Percentiles rank a stretch among this genome's conserved stretches.
These are phyloP conservation scores for Boeremia lycopersici DNA, from an alignment of 2,329 filamentous ascomycete species.

Conservation along the genomic window DNA sequence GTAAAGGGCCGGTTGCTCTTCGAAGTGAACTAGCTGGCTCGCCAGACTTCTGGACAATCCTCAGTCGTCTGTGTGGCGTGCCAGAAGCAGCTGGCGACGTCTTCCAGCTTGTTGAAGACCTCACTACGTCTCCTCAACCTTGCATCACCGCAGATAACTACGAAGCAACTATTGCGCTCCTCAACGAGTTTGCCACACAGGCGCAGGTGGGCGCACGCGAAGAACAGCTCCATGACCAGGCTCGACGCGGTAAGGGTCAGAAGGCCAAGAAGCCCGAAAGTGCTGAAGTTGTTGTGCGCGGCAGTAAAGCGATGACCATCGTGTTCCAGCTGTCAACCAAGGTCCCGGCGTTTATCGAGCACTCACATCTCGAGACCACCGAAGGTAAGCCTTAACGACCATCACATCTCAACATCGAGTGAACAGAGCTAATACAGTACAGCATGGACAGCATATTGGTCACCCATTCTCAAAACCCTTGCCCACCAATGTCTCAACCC, in stretches of 20 bases:
- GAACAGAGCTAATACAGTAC: neutral
- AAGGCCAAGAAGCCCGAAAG: slow-evolving; percentile 63
- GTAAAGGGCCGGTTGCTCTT: slow-evolving; percentile 76
- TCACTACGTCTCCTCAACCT: slow-evolving; percentile 71
- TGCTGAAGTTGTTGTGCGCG: slow-evolving; percentile 75
- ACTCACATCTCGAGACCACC: slow-evolving; percentile 86
- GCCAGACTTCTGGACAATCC: slow-evolving; percentile 94
- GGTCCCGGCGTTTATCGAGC: slow-evolving; percentile 85
- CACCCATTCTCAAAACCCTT: slow-evolving; percentile 87
- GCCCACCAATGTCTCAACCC: slow-evolving; percentile 92
- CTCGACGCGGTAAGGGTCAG: slow-evolving; percentile 57
- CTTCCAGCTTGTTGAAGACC: slow-evolving; percentile 83
- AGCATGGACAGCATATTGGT: slow-evolving; percentile 99
- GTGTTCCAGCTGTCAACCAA: slow-evolving; percentile 82
- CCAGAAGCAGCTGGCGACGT: slow-evolving; percentile 75
- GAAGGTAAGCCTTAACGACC: slow-evolving; percentile 64
- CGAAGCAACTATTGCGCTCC: slow-evolving; percentile 79
- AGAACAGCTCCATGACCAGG: slow-evolving; percentile 70
- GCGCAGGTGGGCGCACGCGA: slow-evolving; percentile 73
- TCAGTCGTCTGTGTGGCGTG: slow-evolving; percentile 74
- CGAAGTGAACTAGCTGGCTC: slow-evolving; percentile 94
- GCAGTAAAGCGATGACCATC: slow-evolving; percentile 78
- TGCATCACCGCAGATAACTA: slow-evolving; percentile 96
- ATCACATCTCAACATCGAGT: neutral
- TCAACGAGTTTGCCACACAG: slow-evolving; percentile 88